Evolutionary conservation across 371 early-diverging fungal genomes (phyloP), one percentile per base, ranked within the genome.

Genomic region (Lichtheimia ramosa): DNA sequence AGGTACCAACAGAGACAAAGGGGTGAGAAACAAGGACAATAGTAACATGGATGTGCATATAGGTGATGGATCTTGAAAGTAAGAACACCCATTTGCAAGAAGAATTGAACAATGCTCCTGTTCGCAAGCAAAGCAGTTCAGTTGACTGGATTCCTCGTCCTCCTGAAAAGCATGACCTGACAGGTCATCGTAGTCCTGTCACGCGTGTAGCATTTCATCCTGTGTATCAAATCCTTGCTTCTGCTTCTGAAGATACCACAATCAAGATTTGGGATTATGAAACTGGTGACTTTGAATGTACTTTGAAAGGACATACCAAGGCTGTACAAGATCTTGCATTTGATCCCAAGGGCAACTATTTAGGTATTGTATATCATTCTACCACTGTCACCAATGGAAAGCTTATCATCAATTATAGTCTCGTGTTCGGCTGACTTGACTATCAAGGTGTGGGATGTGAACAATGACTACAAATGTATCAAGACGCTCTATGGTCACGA

Each of bases 271-370:
- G 92, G 91, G 97, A 96, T 77, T 85, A 85, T 51, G 96, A 96
- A 69, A 77, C 91, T 5, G 96, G 94, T 34, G 92, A 91, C 51
- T 93, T 89, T 70, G 97, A 96, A 67, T 73, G 91, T 43, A 92
- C 95, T 0, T 74, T 96, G 2, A 95, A 95, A 61, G 96, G 96
- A 28, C 97, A 96, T 68, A 96, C 97, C 5, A 95, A 95, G 62
- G 82, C 95, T 13, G 94, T 96, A 13, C 89, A 92, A 63, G 92
- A 87, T 72, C 61, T 96, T 34, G 83, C 85, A 0, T 95, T 92
- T 68, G 92, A 92, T 66, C 66, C 89, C 16, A 92, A 91, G 58
- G 96, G 95, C 27, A 80, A 84, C 21, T 76, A 79, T 56, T 70
- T 93, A 27, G 87, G 88, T 83, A 77, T 34, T 42, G 12, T 49